A percentile compares a stretch with the other conserved stretches of the same genome.
These are phyloP conservation scores for Alternaria arbusti DNA, from an alignment of 2,329 filamentous ascomycete species.

Conservation along the genomic window DNA sequence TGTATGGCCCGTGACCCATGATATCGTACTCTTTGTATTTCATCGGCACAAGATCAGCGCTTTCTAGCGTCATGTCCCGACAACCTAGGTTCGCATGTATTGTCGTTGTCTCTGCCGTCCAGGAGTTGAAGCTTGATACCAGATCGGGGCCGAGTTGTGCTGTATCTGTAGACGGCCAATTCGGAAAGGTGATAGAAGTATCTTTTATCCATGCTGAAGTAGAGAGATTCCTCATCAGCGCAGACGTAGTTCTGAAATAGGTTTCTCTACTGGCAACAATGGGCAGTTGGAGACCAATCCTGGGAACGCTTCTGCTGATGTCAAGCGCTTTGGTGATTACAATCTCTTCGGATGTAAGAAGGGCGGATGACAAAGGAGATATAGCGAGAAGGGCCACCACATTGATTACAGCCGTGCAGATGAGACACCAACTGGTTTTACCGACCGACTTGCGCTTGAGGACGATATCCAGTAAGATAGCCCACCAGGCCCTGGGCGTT, in stretches of 20 bases:
- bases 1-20: conserved; percentile 5
- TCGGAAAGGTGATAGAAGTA: conserved; percentile 15
- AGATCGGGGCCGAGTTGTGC: conserved; percentile 16
- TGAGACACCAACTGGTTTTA: conserved; percentile 16
- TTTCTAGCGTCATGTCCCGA: conserved; percentile 20
- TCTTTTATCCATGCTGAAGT: conserved; percentile 24
- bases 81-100: neutral
- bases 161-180: conserved; percentile 20
- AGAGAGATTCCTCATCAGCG: conserved; percentile 15
- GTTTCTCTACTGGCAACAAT: conserved; percentile 13
- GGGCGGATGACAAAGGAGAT: conserved; percentile 22
- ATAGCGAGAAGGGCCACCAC: conserved; percentile 14
- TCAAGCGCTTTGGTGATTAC: conserved; percentile 1
- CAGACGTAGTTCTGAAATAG: conserved; percentile 20
- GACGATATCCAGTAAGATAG: conserved; percentile 10
- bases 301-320: conserved; percentile 11
- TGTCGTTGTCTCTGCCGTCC: neutral
- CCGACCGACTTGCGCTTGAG: conserved; percentile 10
- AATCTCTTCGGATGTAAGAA: conserved; percentile 22
- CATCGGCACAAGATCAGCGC: conserved; percentile 12
- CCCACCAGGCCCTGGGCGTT: conserved; percentile 19
- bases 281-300: neutral
- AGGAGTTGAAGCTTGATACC: neutral
- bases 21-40: neutral
- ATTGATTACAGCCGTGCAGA: conserved; percentile 12